Conservation (phyloP, 148 eudicot genomes). For the Heliamphora exappendiculata region DNA sequence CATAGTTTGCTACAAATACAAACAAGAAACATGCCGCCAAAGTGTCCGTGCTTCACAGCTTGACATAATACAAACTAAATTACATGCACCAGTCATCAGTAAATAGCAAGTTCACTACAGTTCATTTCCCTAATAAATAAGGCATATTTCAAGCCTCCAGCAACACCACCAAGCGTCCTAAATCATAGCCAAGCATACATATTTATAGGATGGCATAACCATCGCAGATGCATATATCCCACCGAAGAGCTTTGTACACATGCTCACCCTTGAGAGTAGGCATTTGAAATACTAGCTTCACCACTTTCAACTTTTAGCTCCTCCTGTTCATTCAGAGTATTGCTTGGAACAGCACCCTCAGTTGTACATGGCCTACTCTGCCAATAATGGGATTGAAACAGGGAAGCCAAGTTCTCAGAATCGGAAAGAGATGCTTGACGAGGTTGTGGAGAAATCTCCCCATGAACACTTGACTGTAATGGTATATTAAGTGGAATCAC, state of each 20-base stretch:
- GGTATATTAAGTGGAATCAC: constrained; percentile 31
- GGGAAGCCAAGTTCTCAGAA: constrained; percentile 39
- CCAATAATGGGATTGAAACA: constrained; percentile 27
- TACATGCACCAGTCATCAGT: not conserved
- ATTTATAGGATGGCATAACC: not conserved
- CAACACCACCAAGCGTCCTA: constrained; percentile 7
- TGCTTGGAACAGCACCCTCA: constrained; percentile 37
- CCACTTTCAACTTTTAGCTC: constrained; percentile 34
- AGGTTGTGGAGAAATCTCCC: constrained; percentile 18
- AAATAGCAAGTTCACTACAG: constrained; percentile 1
- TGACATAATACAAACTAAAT: not conserved
- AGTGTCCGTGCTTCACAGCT: not conserved
- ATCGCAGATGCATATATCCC: not conserved
- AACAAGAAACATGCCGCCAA: no score
- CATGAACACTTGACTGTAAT: constrained; percentile 30
- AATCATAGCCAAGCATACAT: constrained; percentile 3
- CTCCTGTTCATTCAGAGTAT: constrained; percentile 28
- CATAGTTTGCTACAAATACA: no score
- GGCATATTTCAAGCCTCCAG: not conserved
- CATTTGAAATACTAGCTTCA: constrained; percentile 45
- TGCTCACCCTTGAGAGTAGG: constrained; percentile 78
- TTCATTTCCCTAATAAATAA: not conserved
- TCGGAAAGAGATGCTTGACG: constrained; percentile 33
- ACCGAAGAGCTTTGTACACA: constrained; percentile 6
- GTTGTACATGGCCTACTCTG: constrained; percentile 25